Percentiles rank a stretch among this genome's conserved stretches.
phyloP scores from a whole-genome alignment of 805 yeast species.

The Naumovozyma dairenensis region DNA sequence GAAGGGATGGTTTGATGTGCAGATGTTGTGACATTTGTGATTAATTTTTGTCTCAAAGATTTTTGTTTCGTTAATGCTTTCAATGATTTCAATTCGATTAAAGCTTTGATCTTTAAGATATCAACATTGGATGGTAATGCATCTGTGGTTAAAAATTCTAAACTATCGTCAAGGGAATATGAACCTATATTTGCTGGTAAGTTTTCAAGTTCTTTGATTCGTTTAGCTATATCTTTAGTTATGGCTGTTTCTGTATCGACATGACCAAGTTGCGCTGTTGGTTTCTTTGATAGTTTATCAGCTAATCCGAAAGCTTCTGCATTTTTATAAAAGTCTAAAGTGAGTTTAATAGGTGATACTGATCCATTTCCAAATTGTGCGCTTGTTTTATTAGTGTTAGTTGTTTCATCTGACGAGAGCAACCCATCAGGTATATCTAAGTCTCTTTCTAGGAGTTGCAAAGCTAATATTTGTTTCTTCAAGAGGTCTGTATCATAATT shows the following conservation, averaged over 20 bases:
- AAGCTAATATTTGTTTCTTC: conserved; percentile 49
- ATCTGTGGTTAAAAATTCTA: conserved; percentile 36
- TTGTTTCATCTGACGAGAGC: conserved; percentile 30
- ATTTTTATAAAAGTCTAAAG: conserved; percentile 25
- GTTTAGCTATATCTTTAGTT: conserved; percentile 42
- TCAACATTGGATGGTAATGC: conserved; percentile 41
- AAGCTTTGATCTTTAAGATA: conserved; percentile 50
- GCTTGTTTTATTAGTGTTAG: neutral
- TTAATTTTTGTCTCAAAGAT: conserved; percentile 50
- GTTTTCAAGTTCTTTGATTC: conserved; percentile 52
- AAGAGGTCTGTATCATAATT: conserved; percentile 39
- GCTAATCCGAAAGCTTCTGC: conserved; percentile 24
- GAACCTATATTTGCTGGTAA: conserved; percentile 66
- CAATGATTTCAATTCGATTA: conserved; percentile 61
- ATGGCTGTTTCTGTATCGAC: conserved; percentile 44
- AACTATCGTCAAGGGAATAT: conserved; percentile 34
- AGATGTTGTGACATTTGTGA: conserved; percentile 43
- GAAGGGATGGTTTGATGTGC: conserved; percentile 46
- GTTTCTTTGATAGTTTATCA: conserved; percentile 19
- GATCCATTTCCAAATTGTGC: neutral
- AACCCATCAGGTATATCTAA: conserved; percentile 50
- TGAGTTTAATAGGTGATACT: conserved; percentile 16
- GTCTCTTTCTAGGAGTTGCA: conserved; percentile 57
- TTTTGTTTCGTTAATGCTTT: conserved; percentile 62
- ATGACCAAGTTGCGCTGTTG: conserved; percentile 37